Percentiles rank a stretch among this genome's conserved stretches.
Evolutionary conservation across 2,329 filamentous ascomycete species (phyloP).

Genomic region (Aspergillus brunneoviolaceus): DNA sequence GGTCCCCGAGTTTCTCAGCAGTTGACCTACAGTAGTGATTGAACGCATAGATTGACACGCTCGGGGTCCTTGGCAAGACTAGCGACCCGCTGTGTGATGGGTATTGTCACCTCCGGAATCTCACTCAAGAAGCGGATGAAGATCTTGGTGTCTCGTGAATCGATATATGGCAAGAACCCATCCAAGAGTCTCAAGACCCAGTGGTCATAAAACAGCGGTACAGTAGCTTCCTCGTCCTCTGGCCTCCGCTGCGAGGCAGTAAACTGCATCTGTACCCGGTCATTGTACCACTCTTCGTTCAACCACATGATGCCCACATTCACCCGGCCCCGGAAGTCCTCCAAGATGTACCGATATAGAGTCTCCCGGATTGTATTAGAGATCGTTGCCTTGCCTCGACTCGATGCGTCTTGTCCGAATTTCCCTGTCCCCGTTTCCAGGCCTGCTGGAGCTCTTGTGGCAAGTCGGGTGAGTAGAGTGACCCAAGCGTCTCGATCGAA

Average conservation of each 20-base stretch:
- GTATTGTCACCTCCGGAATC: slow-evolving; percentile 73
- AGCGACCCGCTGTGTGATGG: slow-evolving; percentile 70
- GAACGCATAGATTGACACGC: slow-evolving; percentile 58
- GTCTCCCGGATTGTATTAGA: slow-evolving; percentile 72
- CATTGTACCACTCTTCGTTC: slow-evolving; percentile 97
- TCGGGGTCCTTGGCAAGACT: slow-evolving; percentile 64
- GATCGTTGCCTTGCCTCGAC: slow-evolving; percentile 38
- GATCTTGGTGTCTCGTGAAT: slow-evolving; percentile 77
- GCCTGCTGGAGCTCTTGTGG: slow-evolving; percentile 72
- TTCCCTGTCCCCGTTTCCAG: slow-evolving; percentile 55
- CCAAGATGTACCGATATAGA: slow-evolving; percentile 81
- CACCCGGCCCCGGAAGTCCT: slow-evolving; percentile 87
- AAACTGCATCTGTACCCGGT: slow-evolving; percentile 58
- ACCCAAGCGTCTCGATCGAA: slow-evolving; percentile 90
- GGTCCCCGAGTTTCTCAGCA: not conserved
- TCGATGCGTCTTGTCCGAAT: slow-evolving; percentile 26
- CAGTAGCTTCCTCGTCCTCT: slow-evolving; percentile 49
- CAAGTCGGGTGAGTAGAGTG: slow-evolving; percentile 79
- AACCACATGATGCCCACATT: slow-evolving; percentile 92
- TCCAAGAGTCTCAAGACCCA: slow-evolving; percentile 82
- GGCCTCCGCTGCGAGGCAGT: slow-evolving; percentile 44
- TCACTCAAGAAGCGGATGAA: slow-evolving; percentile 89
- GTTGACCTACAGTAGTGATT: slow-evolving; percentile 53
- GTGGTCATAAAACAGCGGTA: slow-evolving; percentile 66
- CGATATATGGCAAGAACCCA: slow-evolving; percentile 85